These are phyloP conservation scores for Cajanus cajan DNA, from an alignment of 306 rosid genomes.

Conservation along the genomic window DNA sequence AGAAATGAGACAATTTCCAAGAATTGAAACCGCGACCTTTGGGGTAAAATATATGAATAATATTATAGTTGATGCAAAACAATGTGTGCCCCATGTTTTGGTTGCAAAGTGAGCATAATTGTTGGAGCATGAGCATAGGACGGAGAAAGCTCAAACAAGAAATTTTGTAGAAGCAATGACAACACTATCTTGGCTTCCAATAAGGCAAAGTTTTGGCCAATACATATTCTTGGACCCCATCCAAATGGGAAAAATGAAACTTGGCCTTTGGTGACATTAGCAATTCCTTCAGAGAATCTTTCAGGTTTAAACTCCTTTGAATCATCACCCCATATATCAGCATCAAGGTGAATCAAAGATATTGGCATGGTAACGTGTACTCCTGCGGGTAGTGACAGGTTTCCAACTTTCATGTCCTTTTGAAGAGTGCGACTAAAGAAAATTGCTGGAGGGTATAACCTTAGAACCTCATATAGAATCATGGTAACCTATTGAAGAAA, in stretches of 20 bases:
- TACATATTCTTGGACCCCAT: neutral
- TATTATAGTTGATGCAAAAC: too few relatives aligned
- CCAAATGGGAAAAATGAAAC: neutral
- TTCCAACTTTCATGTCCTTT: neutral
- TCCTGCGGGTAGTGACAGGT: neutral
- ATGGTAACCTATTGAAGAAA: neutral
- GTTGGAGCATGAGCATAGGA: too few relatives aligned
- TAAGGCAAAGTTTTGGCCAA: neutral
- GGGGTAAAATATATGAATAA: too few relatives aligned
- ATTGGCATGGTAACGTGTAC: neutral
- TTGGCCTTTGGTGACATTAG: neutral
- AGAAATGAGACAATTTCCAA: too few relatives aligned
- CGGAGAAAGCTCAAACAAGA: neutral
- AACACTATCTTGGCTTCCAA: neutral
- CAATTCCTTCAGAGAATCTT: neutral
- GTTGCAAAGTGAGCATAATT: too few relatives aligned
- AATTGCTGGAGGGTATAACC: neutral
- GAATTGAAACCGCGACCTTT: too few relatives aligned
- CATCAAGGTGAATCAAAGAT: too few relatives aligned
- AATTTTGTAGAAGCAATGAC: neutral
- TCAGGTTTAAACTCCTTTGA: neutral
- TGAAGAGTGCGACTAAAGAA: neutral
- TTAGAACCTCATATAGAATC: neutral
- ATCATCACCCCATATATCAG: too few relatives aligned
- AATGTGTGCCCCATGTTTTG: too few relatives aligned